Percentiles rank a stretch among this genome's conserved stretches.
Evolutionary conservation across 2,329 filamentous ascomycete genomes (phyloP).

Genomic region (Penicillium sp.): DNA sequence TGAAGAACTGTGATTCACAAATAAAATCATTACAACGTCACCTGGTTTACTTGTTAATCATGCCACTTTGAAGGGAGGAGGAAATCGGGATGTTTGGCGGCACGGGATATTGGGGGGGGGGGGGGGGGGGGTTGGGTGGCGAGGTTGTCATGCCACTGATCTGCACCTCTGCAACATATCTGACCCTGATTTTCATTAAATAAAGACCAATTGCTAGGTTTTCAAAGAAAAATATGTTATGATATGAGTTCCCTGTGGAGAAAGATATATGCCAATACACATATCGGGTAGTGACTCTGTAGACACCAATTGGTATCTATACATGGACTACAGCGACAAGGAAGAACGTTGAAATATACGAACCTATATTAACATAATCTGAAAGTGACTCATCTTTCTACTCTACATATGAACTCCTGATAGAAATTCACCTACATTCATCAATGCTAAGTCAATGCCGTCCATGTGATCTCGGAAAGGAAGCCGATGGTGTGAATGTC

Average conservation of each 20-base stretch:
- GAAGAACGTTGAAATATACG: background rate
- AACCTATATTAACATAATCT: too few relatives aligned
- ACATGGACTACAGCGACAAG: background rate
- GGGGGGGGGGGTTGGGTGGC: background rate
- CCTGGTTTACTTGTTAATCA: background rate
- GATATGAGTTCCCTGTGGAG: background rate
- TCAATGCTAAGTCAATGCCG: background rate
- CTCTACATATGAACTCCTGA: background rate
- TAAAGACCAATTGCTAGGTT: background rate
- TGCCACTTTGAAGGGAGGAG: constrained; percentile 4
- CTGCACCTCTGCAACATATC: background rate
- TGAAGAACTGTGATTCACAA: background rate
- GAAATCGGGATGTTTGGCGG: background rate
- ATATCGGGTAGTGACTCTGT: background rate
- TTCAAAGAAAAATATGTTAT: background rate
- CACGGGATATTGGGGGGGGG: background rate
- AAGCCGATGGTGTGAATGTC: background rate
- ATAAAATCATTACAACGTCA: background rate
- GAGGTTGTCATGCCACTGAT: constrained; percentile 6
- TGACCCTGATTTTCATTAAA: background rate
- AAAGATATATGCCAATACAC: background rate
- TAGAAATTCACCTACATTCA: background rate
- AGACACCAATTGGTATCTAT: background rate
- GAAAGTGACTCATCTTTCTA: background rate
- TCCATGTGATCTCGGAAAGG: background rate